phyloP scores from a whole-genome alignment of 1,284 basidiomycete species.

The Termitomyces sp. region DNA sequence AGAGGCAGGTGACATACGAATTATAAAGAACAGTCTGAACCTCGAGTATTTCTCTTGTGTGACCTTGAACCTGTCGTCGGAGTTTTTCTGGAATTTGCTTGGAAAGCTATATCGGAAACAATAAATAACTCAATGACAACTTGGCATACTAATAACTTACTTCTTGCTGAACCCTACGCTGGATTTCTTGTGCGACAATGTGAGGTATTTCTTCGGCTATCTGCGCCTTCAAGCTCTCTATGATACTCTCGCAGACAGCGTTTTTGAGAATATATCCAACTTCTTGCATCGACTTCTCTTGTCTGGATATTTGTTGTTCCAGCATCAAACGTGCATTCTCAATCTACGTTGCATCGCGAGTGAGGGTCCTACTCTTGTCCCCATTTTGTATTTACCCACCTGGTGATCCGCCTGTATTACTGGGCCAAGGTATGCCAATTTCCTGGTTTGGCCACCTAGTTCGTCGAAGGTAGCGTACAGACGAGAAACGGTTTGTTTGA shows the following conservation, averaged over 20 bases:
- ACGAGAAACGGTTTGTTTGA: slow-evolving; percentile 35
- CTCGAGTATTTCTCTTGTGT: slow-evolving; percentile 33
- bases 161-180: slow-evolving; percentile 28
- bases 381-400: slow-evolving; percentile 24
- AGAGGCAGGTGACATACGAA: slow-evolving; percentile 31
- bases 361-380: neutral
- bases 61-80: slow-evolving; percentile 26
- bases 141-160: slow-evolving; percentile 16
- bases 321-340: slow-evolving; percentile 31
- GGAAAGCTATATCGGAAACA: slow-evolving; percentile 30
- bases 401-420: slow-evolving; percentile 39
- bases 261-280: slow-evolving; percentile 30
- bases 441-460: slow-evolving; percentile 40
- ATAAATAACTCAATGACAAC: neutral
- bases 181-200: slow-evolving; percentile 32
- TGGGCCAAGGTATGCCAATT: slow-evolving; percentile 36
- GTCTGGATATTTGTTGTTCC: slow-evolving; percentile 31
- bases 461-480: slow-evolving; percentile 39
- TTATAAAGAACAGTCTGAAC: slow-evolving; percentile 42
- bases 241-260: slow-evolving; percentile 35
- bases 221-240: slow-evolving; percentile 32
- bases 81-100: slow-evolving; percentile 36
- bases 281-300: slow-evolving; percentile 33
- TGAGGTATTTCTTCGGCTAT: slow-evolving; percentile 33
- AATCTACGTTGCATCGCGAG: slow-evolving; percentile 18